These are phyloP conservation scores for Candida albicans DNA, from an alignment of 1,139 yeast species.

Conservation along the genomic window DNA sequence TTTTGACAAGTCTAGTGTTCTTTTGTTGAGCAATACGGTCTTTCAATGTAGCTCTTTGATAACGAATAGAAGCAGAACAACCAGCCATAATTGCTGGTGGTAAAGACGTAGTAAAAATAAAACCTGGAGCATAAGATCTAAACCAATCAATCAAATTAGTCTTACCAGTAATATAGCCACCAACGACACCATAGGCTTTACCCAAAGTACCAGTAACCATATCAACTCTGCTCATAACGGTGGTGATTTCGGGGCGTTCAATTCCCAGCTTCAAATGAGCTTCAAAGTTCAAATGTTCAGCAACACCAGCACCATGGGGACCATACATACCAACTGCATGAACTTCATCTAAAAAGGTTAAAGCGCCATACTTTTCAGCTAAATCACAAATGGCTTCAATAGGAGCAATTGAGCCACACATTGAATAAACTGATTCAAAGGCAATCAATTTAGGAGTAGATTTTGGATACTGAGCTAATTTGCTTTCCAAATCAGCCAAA, in stretches of 20 bases:
- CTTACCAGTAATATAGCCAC: constrained; percentile 95
- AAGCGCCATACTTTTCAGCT: constrained; percentile 96
- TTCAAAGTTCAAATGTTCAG: constrained; percentile 90
- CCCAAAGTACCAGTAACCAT: constrained; percentile 97
- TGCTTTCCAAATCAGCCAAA: constrained; percentile 74
- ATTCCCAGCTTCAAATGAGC: constrained; percentile 72
- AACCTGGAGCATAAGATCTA: constrained; percentile 96
- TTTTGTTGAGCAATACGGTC: constrained; percentile 85
- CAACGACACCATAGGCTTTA: constrained; percentile 95
- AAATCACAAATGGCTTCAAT: constrained; percentile 89
- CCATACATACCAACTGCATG: constrained; percentile 99
- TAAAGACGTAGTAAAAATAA: constrained; percentile 90
- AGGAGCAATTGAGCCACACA: constrained; percentile 98
- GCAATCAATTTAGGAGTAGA: constrained; percentile 92
- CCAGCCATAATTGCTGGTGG: constrained; percentile 99
- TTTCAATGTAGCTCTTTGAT: constrained; percentile 72
- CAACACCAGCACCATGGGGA: constrained; percentile 99
- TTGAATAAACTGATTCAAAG: constrained; percentile 94
- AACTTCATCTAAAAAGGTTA: constrained; percentile 95
- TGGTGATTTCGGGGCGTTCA: constrained; percentile 44
- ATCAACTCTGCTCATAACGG: constrained; percentile 88
- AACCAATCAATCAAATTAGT: constrained; percentile 87
- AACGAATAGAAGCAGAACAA: constrained; percentile 80
- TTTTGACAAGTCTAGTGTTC: constrained; percentile 83
- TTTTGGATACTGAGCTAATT: constrained; percentile 77